These are phyloP conservation scores for Alternaria sp. DNA, from an alignment of 2,329 filamentous ascomycete genomes.

Conservation along the genomic window DNA sequence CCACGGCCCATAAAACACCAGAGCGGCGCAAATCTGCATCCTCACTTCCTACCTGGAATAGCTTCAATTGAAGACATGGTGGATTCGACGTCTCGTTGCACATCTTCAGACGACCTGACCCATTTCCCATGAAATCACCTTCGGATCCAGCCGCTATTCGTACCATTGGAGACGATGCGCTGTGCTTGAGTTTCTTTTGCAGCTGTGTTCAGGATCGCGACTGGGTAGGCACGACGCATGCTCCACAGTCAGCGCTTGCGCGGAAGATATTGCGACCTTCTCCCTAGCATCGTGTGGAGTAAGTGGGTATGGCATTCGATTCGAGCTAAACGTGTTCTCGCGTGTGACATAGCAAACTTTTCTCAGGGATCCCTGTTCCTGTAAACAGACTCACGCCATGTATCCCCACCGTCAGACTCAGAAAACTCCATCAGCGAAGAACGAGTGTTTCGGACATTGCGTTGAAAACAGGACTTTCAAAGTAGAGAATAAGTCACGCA, in stretches of 20 bases:
- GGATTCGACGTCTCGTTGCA: neutral
- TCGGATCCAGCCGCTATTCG: neutral
- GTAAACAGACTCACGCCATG: neutral
- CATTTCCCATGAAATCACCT: neutral
- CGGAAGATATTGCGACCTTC: slow-evolving; percentile 1
- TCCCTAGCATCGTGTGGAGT: slow-evolving; percentile 5
- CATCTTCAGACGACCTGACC: neutral
- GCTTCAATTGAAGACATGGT: neutral
- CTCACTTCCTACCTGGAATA: neutral
- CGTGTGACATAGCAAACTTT: neutral
- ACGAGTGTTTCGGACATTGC: neutral
- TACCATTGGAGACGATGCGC: neutral
- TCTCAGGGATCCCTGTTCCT: neutral
- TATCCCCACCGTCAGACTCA: neutral
- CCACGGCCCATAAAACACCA: neutral
- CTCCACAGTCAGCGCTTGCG: neutral
- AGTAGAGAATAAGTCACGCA: neutral
- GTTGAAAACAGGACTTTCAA: neutral
- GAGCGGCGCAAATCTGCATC: neutral
- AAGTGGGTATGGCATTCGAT: neutral
- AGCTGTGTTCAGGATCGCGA: neutral
- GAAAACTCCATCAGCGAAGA: neutral
- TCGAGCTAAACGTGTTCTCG: neutral
- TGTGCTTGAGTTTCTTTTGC: neutral
- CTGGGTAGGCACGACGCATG: neutral